Evolutionary conservation across 176 grass and related monocot genomes (phyloP), one percentile per base, ranked within the genome.

Genomic region (Hsuehochloa calcarea): DNA sequence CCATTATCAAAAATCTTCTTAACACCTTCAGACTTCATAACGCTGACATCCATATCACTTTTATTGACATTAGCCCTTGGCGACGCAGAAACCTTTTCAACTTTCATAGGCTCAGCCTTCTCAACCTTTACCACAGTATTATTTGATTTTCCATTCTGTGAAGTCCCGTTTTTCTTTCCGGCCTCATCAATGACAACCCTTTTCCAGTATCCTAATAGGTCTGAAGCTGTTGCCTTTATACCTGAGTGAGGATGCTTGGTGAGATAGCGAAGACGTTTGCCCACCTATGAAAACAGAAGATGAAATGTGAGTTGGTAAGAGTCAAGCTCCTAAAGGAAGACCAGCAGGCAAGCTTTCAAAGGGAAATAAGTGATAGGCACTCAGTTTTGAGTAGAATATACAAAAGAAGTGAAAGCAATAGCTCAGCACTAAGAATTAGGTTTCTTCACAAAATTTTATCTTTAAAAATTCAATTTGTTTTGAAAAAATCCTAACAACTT

Each of bases 161-260:
- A 13, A 23, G 29, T 29, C 11, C 43, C 81, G 47, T 85, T 85
- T 85, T 85, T 85, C 81, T 72, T 85, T 15, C 35, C 80, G 22
- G 63, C 55, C 25, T 91, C 90, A 65, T 88, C 82, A 17, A 91
- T 75, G 12, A 85, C 86, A 77, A 88, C 58, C 13, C 66, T 88
- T 78, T 88, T 91, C 90, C 90, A 91, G 68, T 85, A 72, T 22
- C 61, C 22, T 52, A 91, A 58, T 39, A 91, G 71, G 26, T 91
- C 86, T 26, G 86, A 88, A 38, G 90, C 81, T 34, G 81, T 67
- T 43, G 82, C 55, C 35, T 88, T 76, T 50, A 91, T 91, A 20
- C 76, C 70, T 6, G 56, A 68, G 31, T 91, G 75, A 39, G 86
- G 71, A 75, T 88, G 90, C 49, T 91, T 91, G 15, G 82, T 88